phyloP scores from a whole-genome alignment of 163 green algal genomes.

The Prototheca stagnorum region DNA sequence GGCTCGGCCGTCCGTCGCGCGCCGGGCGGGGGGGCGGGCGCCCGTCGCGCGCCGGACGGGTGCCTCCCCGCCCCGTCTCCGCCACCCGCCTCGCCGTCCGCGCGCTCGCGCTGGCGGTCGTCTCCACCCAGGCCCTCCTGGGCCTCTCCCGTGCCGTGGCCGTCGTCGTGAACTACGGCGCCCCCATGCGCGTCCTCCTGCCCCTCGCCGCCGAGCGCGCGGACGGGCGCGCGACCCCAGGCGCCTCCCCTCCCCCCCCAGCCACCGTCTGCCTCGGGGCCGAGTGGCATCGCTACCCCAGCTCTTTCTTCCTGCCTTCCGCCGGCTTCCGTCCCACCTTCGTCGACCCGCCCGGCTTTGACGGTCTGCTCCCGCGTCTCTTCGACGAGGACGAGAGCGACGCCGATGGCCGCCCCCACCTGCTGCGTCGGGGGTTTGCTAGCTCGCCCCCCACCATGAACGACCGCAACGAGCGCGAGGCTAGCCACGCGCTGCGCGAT shows the following conservation, averaged over 20 bases:
- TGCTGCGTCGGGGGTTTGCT: too few species aligned
- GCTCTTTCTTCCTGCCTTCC: constrained; percentile 63
- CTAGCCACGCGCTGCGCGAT: constrained; percentile 14
- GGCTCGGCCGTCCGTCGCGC: too few species aligned
- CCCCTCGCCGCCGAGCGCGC: constrained; percentile 10
- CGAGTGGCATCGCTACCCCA: constrained; percentile 80
- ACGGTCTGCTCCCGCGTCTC: constrained; percentile 44
- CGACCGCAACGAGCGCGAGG: constrained; percentile 37
- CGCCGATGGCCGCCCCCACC: background rate
- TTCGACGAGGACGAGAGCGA: constrained; percentile 23
- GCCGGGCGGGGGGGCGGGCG: too few species aligned
- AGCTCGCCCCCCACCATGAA: constrained; percentile 15
- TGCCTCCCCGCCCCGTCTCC: too few species aligned
- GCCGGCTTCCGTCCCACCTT: constrained; percentile 43
- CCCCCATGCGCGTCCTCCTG: constrained; percentile 37
- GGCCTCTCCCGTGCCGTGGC: constrained; percentile 24
- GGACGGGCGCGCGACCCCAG: too few species aligned
- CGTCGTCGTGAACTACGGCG: constrained; percentile 43
- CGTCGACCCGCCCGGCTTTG: constrained; percentile 51
- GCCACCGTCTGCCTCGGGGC: constrained; percentile 59
- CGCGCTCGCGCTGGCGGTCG: background rate
- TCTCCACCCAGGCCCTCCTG: background rate
- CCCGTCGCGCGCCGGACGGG: too few species aligned
- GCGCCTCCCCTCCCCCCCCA: too few species aligned
- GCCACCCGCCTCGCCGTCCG: too few species aligned